phyloP scores from a whole-genome alignment of 1,284 basidiomycete genomes.

The Pseudozyma thailandica region DNA sequence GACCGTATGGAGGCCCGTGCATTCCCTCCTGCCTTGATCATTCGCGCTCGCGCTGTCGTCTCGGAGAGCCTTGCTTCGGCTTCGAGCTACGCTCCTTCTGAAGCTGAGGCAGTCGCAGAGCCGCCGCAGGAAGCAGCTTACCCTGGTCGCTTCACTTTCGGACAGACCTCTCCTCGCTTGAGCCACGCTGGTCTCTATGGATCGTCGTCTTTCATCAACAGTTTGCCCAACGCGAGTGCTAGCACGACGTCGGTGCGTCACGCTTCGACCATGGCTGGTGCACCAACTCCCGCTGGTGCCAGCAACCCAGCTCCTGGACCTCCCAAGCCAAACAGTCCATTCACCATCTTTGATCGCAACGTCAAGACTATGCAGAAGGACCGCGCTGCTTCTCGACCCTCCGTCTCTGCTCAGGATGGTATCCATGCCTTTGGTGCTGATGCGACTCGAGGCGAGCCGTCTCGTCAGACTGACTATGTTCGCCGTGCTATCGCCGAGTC shows the following conservation, averaged over 20 bases:
- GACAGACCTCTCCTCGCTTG: constrained; percentile 28
- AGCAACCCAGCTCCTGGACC: constrained; percentile 53
- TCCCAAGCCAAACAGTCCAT: constrained; percentile 60
- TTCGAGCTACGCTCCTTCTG: background rate
- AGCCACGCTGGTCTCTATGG: constrained; percentile 2
- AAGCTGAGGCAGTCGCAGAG: background rate
- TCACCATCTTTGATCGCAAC: constrained; percentile 81
- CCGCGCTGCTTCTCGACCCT: constrained; percentile 75
- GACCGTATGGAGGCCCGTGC: constrained; percentile 78
- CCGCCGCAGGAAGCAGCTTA: background rate
- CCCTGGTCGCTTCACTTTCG: constrained; percentile 21
- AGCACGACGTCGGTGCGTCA: constrained; percentile 29
- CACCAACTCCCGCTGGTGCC: constrained; percentile 10
- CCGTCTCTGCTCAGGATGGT: constrained; percentile 68
- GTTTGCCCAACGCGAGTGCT: background rate
- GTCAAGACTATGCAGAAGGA: constrained; percentile 86
- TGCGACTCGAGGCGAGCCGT: constrained; percentile 69
- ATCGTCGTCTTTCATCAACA: too few species aligned
- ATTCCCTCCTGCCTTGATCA: constrained; percentile 69
- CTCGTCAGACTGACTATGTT: constrained; percentile 88
- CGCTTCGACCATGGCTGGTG: constrained; percentile 46
- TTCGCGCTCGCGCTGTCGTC: constrained; percentile 56
- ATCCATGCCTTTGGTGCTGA: constrained; percentile 36
- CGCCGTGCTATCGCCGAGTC: constrained; percentile 88
- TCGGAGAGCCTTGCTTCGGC: constrained; percentile 8